phyloP scores from a whole-genome alignment of 2,329 filamentous ascomycete species.

The Amesomyces nigricolor region DNA sequence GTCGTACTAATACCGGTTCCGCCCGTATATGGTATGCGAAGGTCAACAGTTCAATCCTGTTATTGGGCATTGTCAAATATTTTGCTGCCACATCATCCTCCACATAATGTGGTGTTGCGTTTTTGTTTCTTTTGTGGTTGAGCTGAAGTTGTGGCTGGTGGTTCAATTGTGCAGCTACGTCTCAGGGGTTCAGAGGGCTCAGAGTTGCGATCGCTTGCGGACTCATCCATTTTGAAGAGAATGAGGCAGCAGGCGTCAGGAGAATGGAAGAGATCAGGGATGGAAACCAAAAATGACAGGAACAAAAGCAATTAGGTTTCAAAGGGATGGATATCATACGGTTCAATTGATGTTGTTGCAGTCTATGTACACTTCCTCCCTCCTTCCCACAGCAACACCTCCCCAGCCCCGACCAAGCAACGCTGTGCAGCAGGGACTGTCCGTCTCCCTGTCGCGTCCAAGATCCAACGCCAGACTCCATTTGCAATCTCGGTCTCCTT shows the following conservation, averaged over 20 bases:
- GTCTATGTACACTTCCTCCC: neutral
- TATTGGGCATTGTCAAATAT: slow-evolving; percentile 14
- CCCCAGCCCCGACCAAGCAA: slow-evolving; percentile 3
- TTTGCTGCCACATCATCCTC: neutral
- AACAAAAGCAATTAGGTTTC: neutral
- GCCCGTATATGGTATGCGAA: slow-evolving; percentile 18
- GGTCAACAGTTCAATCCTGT: slow-evolving; percentile 24
- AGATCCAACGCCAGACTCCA: neutral
- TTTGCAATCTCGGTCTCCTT: neutral
- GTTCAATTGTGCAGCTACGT: too few relatives aligned
- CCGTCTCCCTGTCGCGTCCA: neutral
- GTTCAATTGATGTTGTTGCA: slow-evolving; percentile 4
- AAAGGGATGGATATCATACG: neutral
- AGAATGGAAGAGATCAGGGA: too few relatives aligned
- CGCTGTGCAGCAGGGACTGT: slow-evolving; percentile 2
- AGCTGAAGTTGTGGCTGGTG: too few relatives aligned
- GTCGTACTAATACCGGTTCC: slow-evolving; percentile 20
- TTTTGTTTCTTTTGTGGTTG: neutral
- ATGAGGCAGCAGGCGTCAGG: too few relatives aligned
- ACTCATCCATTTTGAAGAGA: too few relatives aligned
- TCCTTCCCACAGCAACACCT: neutral
- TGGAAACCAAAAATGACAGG: too few relatives aligned
- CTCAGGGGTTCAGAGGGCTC: too few relatives aligned
- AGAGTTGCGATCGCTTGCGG: too few relatives aligned
- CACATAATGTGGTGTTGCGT: too few relatives aligned